Base-by-base conservation (phyloP, 495 filamentous ascomycete genomes). In the Trichoderma asperelloides region DNA sequence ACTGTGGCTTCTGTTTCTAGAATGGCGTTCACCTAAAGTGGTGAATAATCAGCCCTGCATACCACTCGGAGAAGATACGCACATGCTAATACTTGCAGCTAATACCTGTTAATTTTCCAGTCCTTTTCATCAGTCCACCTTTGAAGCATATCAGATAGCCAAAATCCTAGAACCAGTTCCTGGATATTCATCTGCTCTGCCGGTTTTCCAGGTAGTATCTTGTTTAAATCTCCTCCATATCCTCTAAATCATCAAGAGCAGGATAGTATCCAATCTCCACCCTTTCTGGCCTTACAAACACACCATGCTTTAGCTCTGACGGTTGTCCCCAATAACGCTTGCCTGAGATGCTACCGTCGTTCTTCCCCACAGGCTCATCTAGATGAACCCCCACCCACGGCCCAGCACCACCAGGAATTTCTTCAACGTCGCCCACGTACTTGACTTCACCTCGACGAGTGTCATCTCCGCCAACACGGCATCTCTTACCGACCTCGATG, bases 281-380 rank as follows among this genome's bases (percentile, higher is more conserved):
- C 73, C 92, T 85, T 70, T 97, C 95, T 39, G 95, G 90, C 74
- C 93, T 85, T 12, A 97, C 91, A 75, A 97, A 96, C 30, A 91
- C 88, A 16, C 93, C 93, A 65, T 82, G 84, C 74, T 95, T 94
- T 65, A 83, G 70, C 25, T 73, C 69, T n/a, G 80, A 81, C 39
- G 81, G 80, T n/a, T 80, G 77, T 21, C 83, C 83, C 79, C 96
- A 97, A 78, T 95, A 96, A 62, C 87, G 80, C 67, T 84, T 86
- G 33, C 89, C 90, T n/a, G 82, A 83, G 51, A 96, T 83, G 71
- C 88, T 91, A 21, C 93, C 93, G 74, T 97, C 91, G 71, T 97
- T 97, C 80, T 91, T 95, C 39, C 93, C 93, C 41, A 87, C 87
- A 5, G 92, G 92, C 76, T 96, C 92, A 74, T 96, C 92, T 57